These are phyloP conservation scores for Aureobasidium lini DNA, from an alignment of 2,329 filamentous ascomycete species.

Conservation along the genomic window DNA sequence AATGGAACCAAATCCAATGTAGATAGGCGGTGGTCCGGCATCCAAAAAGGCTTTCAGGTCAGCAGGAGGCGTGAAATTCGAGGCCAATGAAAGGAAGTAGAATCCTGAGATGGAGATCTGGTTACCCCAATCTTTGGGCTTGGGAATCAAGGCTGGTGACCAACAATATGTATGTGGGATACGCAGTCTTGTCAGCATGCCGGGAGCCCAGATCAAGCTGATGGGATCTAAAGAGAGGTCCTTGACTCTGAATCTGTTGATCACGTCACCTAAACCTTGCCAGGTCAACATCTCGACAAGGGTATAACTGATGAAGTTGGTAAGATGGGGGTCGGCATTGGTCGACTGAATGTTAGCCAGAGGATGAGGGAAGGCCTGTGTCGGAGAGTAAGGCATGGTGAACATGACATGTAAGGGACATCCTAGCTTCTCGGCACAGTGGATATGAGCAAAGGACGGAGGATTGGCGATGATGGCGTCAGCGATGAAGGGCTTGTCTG, in stretches of 20 bases:
- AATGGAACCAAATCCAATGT: constrained; percentile 79
- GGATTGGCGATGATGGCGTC: constrained; percentile 76
- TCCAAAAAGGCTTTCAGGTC: constrained; percentile 61
- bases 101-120: constrained; percentile 71
- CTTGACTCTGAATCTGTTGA: constrained; percentile 73
- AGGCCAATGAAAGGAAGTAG: constrained; percentile 65
- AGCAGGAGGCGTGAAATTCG: constrained; percentile 57
- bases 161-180: constrained; percentile 93
- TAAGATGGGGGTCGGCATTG: constrained; percentile 67
- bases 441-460: constrained; percentile 68
- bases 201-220: constrained; percentile 74
- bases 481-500: constrained; percentile 63
- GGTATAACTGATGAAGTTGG: constrained; percentile 78
- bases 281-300: constrained; percentile 88
- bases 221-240: constrained; percentile 68
- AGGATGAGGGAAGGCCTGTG: constrained; percentile 77
- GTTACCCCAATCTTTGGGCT: constrained; percentile 66
- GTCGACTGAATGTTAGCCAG: constrained; percentile 73
- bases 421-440: constrained; percentile 67
- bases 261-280: constrained; percentile 79
- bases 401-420: constrained; percentile 50
- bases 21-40: constrained; percentile 65
- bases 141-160: constrained; percentile 71
- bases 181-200: constrained; percentile 64
- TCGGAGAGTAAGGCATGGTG: constrained; percentile 89